A percentile compares a stretch with the other conserved stretches of the same genome.
Evolutionary conservation across 352 stramenopile species (phyloP).

Genomic region (Globisporangium irregulare): DNA sequence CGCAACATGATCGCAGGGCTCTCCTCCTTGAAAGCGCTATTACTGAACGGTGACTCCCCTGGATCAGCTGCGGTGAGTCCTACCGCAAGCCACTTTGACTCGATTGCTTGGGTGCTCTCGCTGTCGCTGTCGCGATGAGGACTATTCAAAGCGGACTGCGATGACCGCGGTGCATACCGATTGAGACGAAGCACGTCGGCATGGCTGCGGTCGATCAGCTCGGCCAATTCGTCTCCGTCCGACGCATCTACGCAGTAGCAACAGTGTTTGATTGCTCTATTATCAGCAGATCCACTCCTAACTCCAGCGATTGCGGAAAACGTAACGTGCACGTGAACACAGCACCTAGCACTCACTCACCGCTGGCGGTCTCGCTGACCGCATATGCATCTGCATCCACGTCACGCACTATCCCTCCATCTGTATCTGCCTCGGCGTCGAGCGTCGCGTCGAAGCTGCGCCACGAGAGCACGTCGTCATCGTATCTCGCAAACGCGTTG

Average conservation of each 20-base stretch:
- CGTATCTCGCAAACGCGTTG: slow-evolving; percentile 11
- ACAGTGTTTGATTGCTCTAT: not conserved
- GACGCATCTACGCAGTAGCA: slow-evolving; percentile 20
- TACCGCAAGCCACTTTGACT: not conserved
- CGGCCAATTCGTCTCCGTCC: slow-evolving; percentile 24
- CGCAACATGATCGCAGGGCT: slow-evolving; percentile 7
- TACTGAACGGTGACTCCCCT: too few species aligned
- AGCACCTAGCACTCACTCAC: not conserved
- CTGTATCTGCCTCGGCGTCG: not conserved
- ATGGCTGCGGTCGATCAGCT: slow-evolving; percentile 20
- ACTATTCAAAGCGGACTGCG: not conserved
- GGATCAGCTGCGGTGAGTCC: too few species aligned
- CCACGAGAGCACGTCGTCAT: slow-evolving; percentile 43
- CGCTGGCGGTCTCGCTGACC: slow-evolving; percentile 17
- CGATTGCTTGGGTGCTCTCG: not conserved
- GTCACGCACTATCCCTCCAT: not conserved
- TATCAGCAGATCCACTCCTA: too few species aligned
- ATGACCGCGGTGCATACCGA: not conserved
- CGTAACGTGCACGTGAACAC: not conserved
- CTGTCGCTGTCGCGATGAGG: too few species aligned
- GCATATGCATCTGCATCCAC: not conserved
- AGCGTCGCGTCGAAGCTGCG: slow-evolving; percentile 32
- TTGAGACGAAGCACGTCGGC: not conserved
- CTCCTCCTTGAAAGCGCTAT: not conserved
- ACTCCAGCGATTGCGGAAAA: not conserved